Base-by-base conservation (phyloP, 2,329 filamentous ascomycete species). In the Cercospora janseana region DNA sequence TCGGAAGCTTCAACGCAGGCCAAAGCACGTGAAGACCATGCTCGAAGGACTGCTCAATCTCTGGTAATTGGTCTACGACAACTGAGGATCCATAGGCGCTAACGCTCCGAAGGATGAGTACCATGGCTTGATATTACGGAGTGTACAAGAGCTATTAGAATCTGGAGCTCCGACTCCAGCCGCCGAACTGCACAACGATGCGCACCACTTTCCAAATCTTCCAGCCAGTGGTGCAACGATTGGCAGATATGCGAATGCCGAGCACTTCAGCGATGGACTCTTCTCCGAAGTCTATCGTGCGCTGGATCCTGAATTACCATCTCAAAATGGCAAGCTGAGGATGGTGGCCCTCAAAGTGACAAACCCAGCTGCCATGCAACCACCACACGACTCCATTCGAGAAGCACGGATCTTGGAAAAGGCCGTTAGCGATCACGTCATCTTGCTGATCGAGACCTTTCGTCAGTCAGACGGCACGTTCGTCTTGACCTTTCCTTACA, bases 271-370 rank as follows among this genome's bases (percentile, higher is more conserved):
- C 51, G 77, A 81, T 56, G 93, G 93, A 15, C 75, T 92, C 9
- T 93, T 89, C 55, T 93, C 92, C 13, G 81, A 85, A 48, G 83
- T 98, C 43, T 97, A 91, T 72, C 85, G 85, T 60, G 83, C 83
- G 31, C 71, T 74, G 13, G 67, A 70, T 15, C 68, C 67, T 13
- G 63, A 69, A 12, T 20, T 46, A 4, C 15, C 34, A 3, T n/a
- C 37, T 6, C 32, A 35, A 8, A 28, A 26, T 24, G 40, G 41
- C 26, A 54, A 49, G 9, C 46, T 63, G 43, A 42, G 58, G 27
- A 20, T 80, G 8, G 75, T 85, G 4, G 93, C 92, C 2, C 74
- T 98, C 41, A 98, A 98, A 67, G 83, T 96, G 52, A 95, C 93
- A 27, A 83, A 82, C 21, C 84, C 88, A 24, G 83, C 83, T 28